A percentile compares a stretch with the other conserved stretches of the same genome.
Conservation (phyloP, 2,329 filamentous ascomycete species). For the Sporothrix inflata region DNA sequence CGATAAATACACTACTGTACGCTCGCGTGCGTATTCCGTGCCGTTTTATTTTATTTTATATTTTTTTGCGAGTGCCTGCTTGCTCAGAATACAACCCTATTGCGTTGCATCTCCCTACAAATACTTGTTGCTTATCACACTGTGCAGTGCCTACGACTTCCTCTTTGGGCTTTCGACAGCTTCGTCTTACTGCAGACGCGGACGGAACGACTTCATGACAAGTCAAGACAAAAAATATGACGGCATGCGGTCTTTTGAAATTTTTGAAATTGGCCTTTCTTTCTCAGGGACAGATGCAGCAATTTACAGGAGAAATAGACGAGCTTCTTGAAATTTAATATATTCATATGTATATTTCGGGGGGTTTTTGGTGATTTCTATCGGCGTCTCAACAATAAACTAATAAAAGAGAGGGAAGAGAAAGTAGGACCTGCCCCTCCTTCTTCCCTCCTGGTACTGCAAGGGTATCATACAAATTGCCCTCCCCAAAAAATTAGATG, state of each 20-base stretch:
- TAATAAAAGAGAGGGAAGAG: neutral
- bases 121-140: neutral
- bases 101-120: neutral
- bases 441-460: neutral
- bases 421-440: neutral
- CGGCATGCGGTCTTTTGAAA: neutral
- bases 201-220: neutral
- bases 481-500: neutral
- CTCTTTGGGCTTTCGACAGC: slow-evolving; percentile 17
- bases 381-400: neutral
- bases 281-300: neutral
- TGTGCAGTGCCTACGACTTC: neutral
- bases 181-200: neutral
- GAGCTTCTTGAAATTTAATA: neutral
- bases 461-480: slow-evolving; percentile 8
- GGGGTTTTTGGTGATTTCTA: neutral
- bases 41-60: no score
- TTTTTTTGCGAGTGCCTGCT: no score
- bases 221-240: neutral
- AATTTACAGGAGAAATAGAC: neutral
- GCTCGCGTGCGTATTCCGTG: neutral
- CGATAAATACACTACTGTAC: slow-evolving; percentile 3
- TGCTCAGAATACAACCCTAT: neutral
- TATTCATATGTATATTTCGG: neutral
- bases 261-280: neutral